Evolutionary conservation across 208 protist species (phyloP).

Genomic region (Acanthamoeba triangularis): DNA sequence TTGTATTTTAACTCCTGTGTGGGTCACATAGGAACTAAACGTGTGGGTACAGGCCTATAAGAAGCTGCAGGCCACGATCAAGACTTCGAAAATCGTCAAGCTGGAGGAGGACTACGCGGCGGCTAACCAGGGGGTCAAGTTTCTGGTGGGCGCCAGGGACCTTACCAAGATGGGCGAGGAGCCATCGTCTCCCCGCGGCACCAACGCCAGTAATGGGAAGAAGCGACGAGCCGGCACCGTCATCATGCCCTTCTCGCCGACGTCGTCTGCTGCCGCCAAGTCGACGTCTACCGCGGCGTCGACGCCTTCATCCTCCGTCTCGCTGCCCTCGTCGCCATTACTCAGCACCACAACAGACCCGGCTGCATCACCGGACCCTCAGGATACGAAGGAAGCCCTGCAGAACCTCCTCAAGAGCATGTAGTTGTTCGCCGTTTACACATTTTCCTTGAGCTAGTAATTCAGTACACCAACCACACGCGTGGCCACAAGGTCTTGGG

Average conservation of each 20-base stretch:
- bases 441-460: no score
- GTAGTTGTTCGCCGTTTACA: not conserved
- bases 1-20: no score
- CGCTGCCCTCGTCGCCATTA: not conserved
- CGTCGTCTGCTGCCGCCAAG: not conserved
- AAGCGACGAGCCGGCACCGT: not conserved
- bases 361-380: not conserved
- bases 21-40: not conserved
- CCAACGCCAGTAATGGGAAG: not conserved
- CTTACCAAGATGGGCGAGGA: not conserved
- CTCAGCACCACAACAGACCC: no score
- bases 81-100: not conserved
- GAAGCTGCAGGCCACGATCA: not conserved
- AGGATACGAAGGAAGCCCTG: not conserved
- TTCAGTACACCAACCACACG: no score
- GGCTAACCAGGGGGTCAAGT: not conserved
- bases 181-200: not conserved
- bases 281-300: not conserved
- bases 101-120: not conserved
- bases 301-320: not conserved
- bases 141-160: not conserved
- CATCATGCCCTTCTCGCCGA: not conserved
- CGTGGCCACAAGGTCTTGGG: no score
- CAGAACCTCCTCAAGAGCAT: constrained; percentile 29
- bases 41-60: not conserved